Evolutionary conservation across 176 grass and related monocot species (phyloP).

Genomic region (Eleusine coracana): DNA sequence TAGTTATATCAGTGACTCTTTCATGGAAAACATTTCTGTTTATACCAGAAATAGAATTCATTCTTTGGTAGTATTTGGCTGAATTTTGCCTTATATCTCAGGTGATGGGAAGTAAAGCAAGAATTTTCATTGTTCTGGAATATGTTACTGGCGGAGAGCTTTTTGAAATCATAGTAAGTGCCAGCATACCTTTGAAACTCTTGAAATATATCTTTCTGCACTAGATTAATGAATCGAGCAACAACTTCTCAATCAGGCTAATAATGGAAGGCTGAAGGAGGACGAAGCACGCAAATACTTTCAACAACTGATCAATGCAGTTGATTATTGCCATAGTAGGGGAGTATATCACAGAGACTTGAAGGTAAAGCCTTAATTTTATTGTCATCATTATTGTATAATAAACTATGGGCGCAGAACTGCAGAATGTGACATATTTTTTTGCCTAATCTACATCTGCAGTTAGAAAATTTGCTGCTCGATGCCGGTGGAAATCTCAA

Average conservation of each 20-base stretch:
- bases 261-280: slow-evolving; percentile 83
- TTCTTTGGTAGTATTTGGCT: slow-evolving; percentile 8
- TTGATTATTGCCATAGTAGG: slow-evolving; percentile 98
- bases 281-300: slow-evolving; percentile 94
- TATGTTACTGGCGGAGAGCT: slow-evolving; percentile 97
- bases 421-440: slow-evolving; percentile 27
- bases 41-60: not conserved
- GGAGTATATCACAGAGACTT: slow-evolving; percentile 97
- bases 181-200: slow-evolving; percentile 20
- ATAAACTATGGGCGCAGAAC: slow-evolving; percentile 21
- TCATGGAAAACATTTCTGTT: slow-evolving; percentile 7
- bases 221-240: not conserved
- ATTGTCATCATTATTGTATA: slow-evolving; percentile 8
- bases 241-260: slow-evolving; percentile 48
- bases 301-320: slow-evolving; percentile 91
- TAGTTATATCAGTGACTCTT: slow-evolving; percentile 20
- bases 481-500: slow-evolving; percentile 89
- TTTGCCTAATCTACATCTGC: slow-evolving; percentile 43
- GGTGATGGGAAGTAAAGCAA: slow-evolving; percentile 99
- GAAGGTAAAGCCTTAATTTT: slow-evolving; percentile 58
- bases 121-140: slow-evolving; percentile 96
- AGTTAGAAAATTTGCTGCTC: slow-evolving; percentile 97
- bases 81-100: slow-evolving; percentile 42
- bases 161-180: slow-evolving; percentile 98
- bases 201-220: not conserved